Evolutionary conservation across 257 asterid species (phyloP).

Genomic region (Fraxinus excelsior): DNA sequence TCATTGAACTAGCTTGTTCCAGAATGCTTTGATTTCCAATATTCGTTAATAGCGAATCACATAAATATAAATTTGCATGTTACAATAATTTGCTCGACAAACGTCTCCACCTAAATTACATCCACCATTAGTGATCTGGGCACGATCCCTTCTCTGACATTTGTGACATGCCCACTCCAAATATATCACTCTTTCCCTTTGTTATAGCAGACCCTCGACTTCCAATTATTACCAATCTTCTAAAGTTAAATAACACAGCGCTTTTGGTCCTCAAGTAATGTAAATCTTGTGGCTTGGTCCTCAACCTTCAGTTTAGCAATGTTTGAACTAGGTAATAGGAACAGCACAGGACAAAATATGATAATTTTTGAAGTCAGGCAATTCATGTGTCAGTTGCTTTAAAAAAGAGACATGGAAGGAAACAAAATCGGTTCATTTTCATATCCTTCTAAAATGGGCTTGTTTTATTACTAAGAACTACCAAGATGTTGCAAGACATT

Average conservation of each 20-base stretch:
- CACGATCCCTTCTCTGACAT: not conserved
- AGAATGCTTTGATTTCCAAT: not conserved
- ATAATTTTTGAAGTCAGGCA: not conserved
- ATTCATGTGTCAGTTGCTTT: not conserved
- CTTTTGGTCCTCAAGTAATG: not conserved
- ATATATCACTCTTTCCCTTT: not conserved
- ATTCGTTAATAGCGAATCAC: conserved; percentile 2
- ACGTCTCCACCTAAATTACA: not conserved
- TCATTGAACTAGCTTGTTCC: conserved; percentile 11
- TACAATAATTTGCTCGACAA: not conserved
- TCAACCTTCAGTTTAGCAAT: conserved; percentile 1
- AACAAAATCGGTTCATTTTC: not conserved
- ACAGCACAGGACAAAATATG: not conserved
- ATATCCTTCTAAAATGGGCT: conserved; percentile 10
- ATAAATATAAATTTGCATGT: conserved; percentile 7
- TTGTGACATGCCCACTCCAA: not conserved
- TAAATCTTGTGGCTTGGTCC: not conserved
- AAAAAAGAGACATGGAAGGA: not conserved
- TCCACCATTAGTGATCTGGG: not conserved
- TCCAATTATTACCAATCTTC: not conserved
- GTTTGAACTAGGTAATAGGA: not conserved
- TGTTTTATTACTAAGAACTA: not conserved
- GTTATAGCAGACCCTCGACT: not conserved
- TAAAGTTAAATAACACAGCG: not conserved
- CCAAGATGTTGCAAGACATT: not conserved